These are phyloP conservation scores for Beta vulgaris DNA, from an alignment of 148 eudicot species.

Conservation along the genomic window DNA sequence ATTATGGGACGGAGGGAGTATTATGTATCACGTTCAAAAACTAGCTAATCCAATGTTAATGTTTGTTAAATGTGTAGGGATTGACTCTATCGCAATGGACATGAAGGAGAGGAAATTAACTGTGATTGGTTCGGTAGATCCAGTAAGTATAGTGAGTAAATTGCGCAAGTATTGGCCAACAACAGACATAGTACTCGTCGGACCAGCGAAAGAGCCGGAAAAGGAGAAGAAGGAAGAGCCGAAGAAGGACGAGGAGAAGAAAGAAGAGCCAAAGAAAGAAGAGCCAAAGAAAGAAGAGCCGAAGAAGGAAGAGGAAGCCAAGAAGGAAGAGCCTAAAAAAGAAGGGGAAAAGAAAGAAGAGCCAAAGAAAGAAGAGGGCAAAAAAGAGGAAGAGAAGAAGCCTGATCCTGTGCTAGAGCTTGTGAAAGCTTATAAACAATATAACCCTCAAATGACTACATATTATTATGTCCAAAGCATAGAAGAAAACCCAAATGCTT, in stretches of 20 bases:
- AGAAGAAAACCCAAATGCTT: conserved; percentile 82
- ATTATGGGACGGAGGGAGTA: no score
- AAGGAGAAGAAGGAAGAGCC: conserved; percentile 39
- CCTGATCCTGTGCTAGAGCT: conserved; percentile 38
- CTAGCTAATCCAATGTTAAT: not conserved
- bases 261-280: conserved; percentile 30
- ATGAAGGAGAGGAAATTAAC: conserved; percentile 52
- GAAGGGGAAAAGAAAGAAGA: conserved; percentile 44
- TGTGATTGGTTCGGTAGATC: conserved; percentile 53
- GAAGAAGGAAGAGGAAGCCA: conserved; percentile 30
- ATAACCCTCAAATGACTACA: conserved; percentile 40
- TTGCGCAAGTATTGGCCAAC: conserved; percentile 52
- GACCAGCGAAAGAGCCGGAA: conserved; percentile 62
- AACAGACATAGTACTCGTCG: conserved; percentile 41
- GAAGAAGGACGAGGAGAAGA: conserved; percentile 34
- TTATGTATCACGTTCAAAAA: not conserved
- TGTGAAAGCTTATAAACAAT: conserved; percentile 43
- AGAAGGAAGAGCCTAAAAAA: conserved; percentile 42
- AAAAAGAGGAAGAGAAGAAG: conserved; percentile 48
- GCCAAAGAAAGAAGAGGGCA: conserved; percentile 38
- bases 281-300: conserved; percentile 23
- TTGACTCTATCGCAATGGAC: conserved; percentile 56
- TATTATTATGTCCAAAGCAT: conserved; percentile 53
- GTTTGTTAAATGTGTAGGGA: conserved; percentile 33
- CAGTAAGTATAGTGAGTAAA: conserved; percentile 46